These are phyloP conservation scores for Penicillium odoratum DNA, from an alignment of 495 filamentous ascomycete species.

Conservation along the genomic window DNA sequence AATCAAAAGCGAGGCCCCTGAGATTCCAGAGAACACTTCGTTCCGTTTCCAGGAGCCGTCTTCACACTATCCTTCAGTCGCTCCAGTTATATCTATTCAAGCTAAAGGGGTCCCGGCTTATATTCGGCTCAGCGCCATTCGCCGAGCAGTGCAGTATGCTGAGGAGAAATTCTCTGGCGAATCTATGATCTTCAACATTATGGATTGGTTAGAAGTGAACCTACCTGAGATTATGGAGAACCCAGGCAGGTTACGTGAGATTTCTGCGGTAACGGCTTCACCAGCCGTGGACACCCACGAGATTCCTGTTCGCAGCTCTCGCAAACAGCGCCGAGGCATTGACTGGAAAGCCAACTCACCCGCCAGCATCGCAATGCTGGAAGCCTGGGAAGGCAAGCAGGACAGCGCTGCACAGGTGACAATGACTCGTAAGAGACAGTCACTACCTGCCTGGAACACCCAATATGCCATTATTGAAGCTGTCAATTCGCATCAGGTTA, in stretches of 20 bases:
- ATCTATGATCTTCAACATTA: constrained; percentile 82
- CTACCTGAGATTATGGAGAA: constrained; percentile 73
- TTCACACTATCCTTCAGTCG: constrained; percentile 65
- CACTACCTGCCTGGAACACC: constrained; percentile 85
- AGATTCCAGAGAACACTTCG: constrained; percentile 33
- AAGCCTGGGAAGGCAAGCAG: constrained; percentile 58
- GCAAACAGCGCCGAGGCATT: constrained; percentile 43
- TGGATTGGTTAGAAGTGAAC: constrained; percentile 86
- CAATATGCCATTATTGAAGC: constrained; percentile 72
- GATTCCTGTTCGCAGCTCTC: constrained; percentile 51
- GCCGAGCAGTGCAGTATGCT: constrained; percentile 70
- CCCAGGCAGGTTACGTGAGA: constrained; percentile 79
- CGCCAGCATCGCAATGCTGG: constrained; percentile 43
- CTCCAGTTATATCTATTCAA: constrained; percentile 72
- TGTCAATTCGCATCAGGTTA: constrained; percentile 76
- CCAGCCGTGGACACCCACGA: constrained; percentile 22
- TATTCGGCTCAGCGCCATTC: constrained; percentile 85
- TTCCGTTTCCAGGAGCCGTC: constrained; percentile 55
- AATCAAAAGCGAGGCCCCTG: constrained; percentile 54
- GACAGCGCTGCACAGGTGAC: constrained; percentile 59
- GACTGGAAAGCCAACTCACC: constrained; percentile 37
- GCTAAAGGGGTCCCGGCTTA: constrained; percentile 77
- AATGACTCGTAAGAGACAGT: constrained; percentile 67
- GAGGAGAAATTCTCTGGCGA: constrained; percentile 68
- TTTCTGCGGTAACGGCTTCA: constrained; percentile 61